Evolutionary conservation across 192 early-diverging fungal genomes (phyloP), one percentile per base, ranked within the genome.

Genomic region (Entomortierella lignicola): DNA sequence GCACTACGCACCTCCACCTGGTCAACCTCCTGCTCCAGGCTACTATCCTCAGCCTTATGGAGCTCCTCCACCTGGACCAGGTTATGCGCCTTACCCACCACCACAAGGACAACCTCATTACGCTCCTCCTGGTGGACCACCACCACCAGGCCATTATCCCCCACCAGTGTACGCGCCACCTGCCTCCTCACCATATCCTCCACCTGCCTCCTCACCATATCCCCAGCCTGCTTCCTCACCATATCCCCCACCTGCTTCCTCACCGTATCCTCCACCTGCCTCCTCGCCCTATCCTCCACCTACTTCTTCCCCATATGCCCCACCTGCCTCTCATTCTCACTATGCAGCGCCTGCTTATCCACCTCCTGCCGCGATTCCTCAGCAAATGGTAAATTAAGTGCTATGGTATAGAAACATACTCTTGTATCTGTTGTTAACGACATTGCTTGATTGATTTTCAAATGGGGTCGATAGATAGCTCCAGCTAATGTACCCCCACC

Each of bases 311-410:
- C 53, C 69, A 8, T 51, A 56, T 47, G 44, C 44, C 20, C 44
- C 44, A 15, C 44, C 44, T 20, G 44, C 44, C 13, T 42, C 39
- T 47, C 20, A 47, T 11, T 5, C 44, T 47, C 44, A 5, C 5
- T 47, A 47, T 47, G 44, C 8, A 3, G 42, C 57, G 31, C 44
- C 44, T 12, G 44, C 44, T 15, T 47, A 47, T 47, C 15, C 44
- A 4, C 63, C 62, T 47, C 70, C 44, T 10, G 44, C 25, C 17
- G 27, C 12, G 6, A 42, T 65, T 25, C 68, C 75, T 0, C 73
- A 77, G 52, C 66, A 79, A n/a, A 56, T 68, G 66, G 66, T 66
- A 51, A 53, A 65, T 66, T 66, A 17, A 70, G n/a, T n/a, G n/a
- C n/a, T 80, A 44, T 73, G 69, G 29, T 77, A 65, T 2, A 15